Base-by-base conservation (phyloP, 1,284 basidiomycete genomes). In the Hymenochaete sp. region DNA sequence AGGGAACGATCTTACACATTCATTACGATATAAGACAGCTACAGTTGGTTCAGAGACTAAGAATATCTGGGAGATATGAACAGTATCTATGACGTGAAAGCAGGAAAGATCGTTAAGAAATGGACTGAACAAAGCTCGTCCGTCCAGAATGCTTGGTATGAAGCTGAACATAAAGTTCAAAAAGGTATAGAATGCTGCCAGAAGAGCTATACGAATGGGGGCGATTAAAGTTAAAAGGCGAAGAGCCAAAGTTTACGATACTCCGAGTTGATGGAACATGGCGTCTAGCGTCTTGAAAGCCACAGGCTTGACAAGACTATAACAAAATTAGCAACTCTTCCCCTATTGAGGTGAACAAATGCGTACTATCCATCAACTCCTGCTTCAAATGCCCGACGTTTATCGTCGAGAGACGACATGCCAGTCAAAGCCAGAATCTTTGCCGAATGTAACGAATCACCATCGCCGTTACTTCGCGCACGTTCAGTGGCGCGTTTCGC, bases 281-380 rank as follows among this genome's bases (percentile, higher is more conserved):
- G 81, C 73, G 52, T 91, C 83, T 22, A 93, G 64, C n/a, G 82
- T 90, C 58, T 85, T 87, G 67, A 95, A 86, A 10, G 86, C 87
- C 18, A 95, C 90, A 11, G 91, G 91, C 62, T 95, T 95, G 48
- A 93, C 87, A 25, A 93, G 73, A 57, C 89, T 92, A 54, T 9
- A 11, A 37, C 24, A 22, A 32, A 11, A 16, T 25, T n/a, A 50
- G 19, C 19, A 9, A 24, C 11, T 37, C 24, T 36, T 28, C 16
- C 13, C 32, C 42, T 22, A 8, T 19, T 9, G 11, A 32, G 9
- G 9, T 6, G 16, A 45, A 16, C 4, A n/a, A 28, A 25, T 13
- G 75, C 88, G 56, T 63, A 92, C 87, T 93, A 97, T 62, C 93
- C 93, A 57, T 97, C 91, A 37, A 96, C 92, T 2, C 93, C 93